A percentile compares a stretch with the other conserved stretches of the same genome.
Evolutionary conservation across 1,284 basidiomycete genomes (phyloP).

Genomic region (Ceratobasidium sp.): DNA sequence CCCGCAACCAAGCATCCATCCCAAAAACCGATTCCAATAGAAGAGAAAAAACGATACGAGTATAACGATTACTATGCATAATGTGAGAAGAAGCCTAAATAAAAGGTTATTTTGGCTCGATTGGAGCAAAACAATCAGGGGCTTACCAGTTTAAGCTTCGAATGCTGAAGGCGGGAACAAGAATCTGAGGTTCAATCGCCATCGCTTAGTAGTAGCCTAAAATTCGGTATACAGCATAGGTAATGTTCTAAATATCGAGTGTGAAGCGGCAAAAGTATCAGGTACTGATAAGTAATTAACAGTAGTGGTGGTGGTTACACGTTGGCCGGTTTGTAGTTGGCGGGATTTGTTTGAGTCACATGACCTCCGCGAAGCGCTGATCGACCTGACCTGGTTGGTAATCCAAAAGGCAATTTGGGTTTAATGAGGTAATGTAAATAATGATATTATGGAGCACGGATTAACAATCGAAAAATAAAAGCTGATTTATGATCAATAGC

Average conservation of each 20-base stretch:
- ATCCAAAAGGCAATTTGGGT: no score
- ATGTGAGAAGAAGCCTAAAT: conserved; percentile 70
- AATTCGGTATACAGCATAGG: neutral
- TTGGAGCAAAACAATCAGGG: neutral
- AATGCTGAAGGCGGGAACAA: conserved; percentile 36
- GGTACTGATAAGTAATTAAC: neutral
- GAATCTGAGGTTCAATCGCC: conserved; percentile 35
- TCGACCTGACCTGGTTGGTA: no score
- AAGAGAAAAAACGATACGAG: conserved; percentile 85
- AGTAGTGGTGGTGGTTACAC: conserved; percentile 6
- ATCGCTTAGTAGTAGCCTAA: neutral
- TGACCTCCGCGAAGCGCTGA: conserved; percentile 11
- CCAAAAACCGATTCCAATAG: conserved; percentile 90
- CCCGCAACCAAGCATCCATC: conserved; percentile 71
- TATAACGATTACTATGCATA: conserved; percentile 78
- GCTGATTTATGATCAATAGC: no score
- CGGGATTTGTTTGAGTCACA: conserved; percentile 27
- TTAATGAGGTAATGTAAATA: no score
- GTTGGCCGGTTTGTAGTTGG: neutral
- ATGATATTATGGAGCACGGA: no score
- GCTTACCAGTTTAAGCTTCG: conserved; percentile 39
- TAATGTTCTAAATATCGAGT: neutral
- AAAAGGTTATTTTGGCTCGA: conserved; percentile 16
- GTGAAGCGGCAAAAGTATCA: neutral
- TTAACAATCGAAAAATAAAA: no score